Percentiles rank a stretch among this genome's conserved stretches.
phyloP scores from a whole-genome alignment of 129 eudicot species.

The Lactuca saligna region DNA sequence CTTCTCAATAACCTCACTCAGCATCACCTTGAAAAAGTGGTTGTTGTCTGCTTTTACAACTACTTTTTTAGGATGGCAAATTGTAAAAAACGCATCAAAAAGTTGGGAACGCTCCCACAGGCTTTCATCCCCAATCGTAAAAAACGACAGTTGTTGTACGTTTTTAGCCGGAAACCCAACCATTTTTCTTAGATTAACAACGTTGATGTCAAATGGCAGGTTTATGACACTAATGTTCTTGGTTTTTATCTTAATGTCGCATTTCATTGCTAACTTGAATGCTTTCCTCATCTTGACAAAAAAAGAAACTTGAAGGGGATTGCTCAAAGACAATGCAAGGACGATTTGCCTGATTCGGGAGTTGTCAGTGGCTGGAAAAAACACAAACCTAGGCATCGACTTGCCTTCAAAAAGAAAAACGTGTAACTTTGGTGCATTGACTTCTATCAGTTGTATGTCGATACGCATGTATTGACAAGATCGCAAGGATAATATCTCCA shows the following conservation, averaged over 20 bases:
- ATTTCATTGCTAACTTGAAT: background rate
- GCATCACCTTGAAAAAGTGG: background rate
- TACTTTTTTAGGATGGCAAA: constrained; percentile 14
- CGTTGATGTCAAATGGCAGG: background rate
- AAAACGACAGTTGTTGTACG: background rate
- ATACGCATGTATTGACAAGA: background rate
- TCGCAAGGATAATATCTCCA: background rate
- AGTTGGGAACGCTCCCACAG: background rate
- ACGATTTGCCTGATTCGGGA: background rate
- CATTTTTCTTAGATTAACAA: background rate
- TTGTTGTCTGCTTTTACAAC: background rate
- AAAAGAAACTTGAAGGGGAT: background rate
- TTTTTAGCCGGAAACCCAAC: background rate
- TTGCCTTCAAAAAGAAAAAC: background rate
- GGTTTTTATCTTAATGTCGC: background rate
- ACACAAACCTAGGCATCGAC: background rate
- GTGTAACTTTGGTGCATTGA: background rate
- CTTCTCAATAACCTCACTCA: constrained; percentile 4
- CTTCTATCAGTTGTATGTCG: background rate
- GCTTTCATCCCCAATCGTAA: background rate
- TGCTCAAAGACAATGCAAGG: background rate
- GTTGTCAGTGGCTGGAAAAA: constrained; percentile 3
- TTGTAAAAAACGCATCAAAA: constrained; percentile 2
- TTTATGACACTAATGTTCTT: background rate
- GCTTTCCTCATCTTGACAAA: background rate